Percentiles rank a stretch among this genome's conserved stretches.
Evolutionary conservation across 768 basidiomycete species (phyloP).

Genomic region (Leccinum olivaceopallidum): DNA sequence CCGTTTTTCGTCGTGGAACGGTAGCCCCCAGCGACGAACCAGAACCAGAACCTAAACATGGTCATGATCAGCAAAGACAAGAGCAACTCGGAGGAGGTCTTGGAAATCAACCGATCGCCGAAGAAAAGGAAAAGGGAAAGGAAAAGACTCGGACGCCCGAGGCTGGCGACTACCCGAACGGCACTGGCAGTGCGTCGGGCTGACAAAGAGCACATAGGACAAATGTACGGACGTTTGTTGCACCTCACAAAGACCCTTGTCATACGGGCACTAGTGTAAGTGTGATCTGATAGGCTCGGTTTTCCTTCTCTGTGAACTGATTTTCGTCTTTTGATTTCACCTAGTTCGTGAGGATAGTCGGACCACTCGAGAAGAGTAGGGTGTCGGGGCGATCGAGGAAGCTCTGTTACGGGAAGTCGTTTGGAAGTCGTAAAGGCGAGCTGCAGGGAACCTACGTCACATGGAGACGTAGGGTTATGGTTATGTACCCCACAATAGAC

Average conservation of each 20-base stretch:
- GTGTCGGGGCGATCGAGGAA: neutral
- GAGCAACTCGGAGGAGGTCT: neutral
- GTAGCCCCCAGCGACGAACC: neutral
- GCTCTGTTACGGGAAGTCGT: neutral
- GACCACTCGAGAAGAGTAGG: neutral
- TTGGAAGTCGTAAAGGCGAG: neutral
- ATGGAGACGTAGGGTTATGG: too few species aligned
- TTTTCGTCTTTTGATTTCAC: neutral
- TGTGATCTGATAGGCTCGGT: neutral
- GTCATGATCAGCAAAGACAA: neutral
- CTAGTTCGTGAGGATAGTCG: neutral
- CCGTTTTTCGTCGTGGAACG: neutral
- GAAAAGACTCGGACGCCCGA: neutral
- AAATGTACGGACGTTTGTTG: neutral
- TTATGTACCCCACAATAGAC: too few species aligned
- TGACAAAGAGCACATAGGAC: neutral
- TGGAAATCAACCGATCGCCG: neutral
- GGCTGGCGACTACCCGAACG: neutral
- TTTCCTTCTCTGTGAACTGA: neutral
- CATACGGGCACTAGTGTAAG: neutral
- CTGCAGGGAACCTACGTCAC: neutral
- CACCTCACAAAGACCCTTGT: neutral
- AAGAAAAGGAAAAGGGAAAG: neutral
- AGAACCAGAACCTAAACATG: neutral
- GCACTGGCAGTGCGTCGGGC: neutral